These are phyloP conservation scores for Magnaporthiopsis rhizophila DNA, from an alignment of 2,329 filamentous ascomycete genomes.

Conservation along the genomic window DNA sequence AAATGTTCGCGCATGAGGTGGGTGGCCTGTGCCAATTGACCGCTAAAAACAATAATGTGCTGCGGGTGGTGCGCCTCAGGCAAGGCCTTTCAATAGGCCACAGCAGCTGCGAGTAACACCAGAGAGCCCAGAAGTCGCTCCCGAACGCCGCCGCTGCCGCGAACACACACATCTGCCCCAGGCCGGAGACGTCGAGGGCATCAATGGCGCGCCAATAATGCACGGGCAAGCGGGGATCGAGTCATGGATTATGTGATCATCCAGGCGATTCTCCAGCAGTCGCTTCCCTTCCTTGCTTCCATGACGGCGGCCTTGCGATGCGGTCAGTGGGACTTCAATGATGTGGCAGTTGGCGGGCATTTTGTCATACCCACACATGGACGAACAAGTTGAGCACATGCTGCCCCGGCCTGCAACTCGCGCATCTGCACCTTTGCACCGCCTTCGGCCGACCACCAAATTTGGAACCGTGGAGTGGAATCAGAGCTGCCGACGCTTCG, in stretches of 20 bases:
- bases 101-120: neutral
- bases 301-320: neutral
- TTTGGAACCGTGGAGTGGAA: neutral
- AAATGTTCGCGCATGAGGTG: too few relatives aligned
- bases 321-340: neutral
- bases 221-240: too few relatives aligned
- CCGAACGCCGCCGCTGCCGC: too few relatives aligned
- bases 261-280: neutral
- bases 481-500: neutral
- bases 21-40: neutral
- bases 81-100: neutral
- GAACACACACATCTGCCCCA: too few relatives aligned
- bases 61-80: neutral
- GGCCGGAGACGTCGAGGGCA: neutral
- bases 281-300: neutral
- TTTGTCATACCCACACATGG: neutral
- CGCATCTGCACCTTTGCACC: neutral
- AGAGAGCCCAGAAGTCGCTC: neutral
- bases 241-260: neutral
- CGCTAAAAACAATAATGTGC: neutral
- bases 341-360: neutral
- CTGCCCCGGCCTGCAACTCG: too few relatives aligned
- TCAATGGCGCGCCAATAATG: too few relatives aligned
- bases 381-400: neutral
- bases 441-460: neutral